Evolutionary conservation across 2,329 filamentous ascomycete species (phyloP).

Genomic region (Elsinoe australis): DNA sequence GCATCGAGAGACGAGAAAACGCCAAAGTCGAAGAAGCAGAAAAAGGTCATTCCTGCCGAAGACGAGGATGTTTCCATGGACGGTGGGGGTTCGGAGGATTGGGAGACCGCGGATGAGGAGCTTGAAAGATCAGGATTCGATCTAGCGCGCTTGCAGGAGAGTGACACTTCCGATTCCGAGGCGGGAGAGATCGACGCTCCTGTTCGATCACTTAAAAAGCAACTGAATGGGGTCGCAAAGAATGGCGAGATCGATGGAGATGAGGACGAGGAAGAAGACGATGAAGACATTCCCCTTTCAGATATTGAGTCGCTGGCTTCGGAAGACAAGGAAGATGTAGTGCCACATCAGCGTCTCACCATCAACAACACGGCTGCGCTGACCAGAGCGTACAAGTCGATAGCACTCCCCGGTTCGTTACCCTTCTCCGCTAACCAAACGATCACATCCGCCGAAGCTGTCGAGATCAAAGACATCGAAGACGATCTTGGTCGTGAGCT

Average conservation of each 20-base stretch:
- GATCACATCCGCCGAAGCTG: slow-evolving; percentile 59
- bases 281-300: slow-evolving; percentile 82
- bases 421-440: slow-evolving; percentile 80
- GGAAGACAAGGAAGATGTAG: slow-evolving; percentile 75
- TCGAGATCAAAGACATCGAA: slow-evolving; percentile 72
- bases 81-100: slow-evolving; percentile 19
- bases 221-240: slow-evolving; percentile 33
- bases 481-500: slow-evolving; percentile 90
- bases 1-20: slow-evolving; percentile 21
- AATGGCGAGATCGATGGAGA: slow-evolving; percentile 40
- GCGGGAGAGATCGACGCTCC: slow-evolving; percentile 27
- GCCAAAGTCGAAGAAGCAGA: slow-evolving; percentile 21
- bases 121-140: slow-evolving; percentile 36
- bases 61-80: slow-evolving; percentile 24
- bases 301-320: slow-evolving; percentile 73
- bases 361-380: slow-evolving; percentile 96
- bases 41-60: slow-evolving; percentile 21
- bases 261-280: slow-evolving; percentile 58
- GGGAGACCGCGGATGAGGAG: slow-evolving; percentile 32
- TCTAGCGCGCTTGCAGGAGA: slow-evolving; percentile 30
- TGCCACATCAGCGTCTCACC: slow-evolving; percentile 84
- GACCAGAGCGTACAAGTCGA: slow-evolving; percentile 68
- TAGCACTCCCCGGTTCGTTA: slow-evolving; percentile 61
- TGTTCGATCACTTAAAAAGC: slow-evolving; percentile 8
- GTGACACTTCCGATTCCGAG: slow-evolving; percentile 29